phyloP scores from a whole-genome alignment of 805 yeast species.

The Saccharomycopsis selenospora region DNA sequence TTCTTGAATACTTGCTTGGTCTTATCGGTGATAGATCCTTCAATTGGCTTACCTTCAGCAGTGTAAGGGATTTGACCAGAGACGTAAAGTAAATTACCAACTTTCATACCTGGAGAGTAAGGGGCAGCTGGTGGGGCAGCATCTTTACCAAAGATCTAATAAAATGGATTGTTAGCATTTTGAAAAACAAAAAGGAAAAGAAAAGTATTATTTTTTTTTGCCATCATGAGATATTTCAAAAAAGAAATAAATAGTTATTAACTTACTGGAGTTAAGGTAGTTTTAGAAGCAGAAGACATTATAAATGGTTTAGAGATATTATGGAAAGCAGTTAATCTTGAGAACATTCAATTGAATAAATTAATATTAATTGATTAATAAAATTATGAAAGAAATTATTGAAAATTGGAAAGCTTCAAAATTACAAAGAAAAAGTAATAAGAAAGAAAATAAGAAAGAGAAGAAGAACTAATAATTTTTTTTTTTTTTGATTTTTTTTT shows the following conservation, averaged over 20 bases:
- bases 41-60: conserved; percentile 70
- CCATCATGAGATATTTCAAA: too few relatives aligned
- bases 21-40: conserved; percentile 68
- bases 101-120: conserved; percentile 93
- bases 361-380: not conserved
- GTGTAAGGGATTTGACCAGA: conserved; percentile 95
- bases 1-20: conserved; percentile 70
- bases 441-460: not conserved
- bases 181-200: too few relatives aligned
- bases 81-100: conserved; percentile 78
- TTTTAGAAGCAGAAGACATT: conserved; percentile 26
- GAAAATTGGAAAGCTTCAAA: too few relatives aligned
- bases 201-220: too few relatives aligned
- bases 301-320: conserved; percentile 16
- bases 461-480: not conserved
- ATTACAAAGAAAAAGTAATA: not conserved
- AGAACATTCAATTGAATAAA: not conserved
- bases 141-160: conserved; percentile 56
- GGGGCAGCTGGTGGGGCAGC: conserved; percentile 98
- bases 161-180: not conserved
- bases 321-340: not conserved
- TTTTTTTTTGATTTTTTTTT: too few relatives aligned
- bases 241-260: not conserved
- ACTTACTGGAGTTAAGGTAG: conserved; percentile 34
- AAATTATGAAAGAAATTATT: too few relatives aligned